A percentile compares a stretch with the other conserved stretches of the same genome.
phyloP scores from a whole-genome alignment of 2,329 filamentous ascomycete genomes.

The Diplodia corticola region DNA sequence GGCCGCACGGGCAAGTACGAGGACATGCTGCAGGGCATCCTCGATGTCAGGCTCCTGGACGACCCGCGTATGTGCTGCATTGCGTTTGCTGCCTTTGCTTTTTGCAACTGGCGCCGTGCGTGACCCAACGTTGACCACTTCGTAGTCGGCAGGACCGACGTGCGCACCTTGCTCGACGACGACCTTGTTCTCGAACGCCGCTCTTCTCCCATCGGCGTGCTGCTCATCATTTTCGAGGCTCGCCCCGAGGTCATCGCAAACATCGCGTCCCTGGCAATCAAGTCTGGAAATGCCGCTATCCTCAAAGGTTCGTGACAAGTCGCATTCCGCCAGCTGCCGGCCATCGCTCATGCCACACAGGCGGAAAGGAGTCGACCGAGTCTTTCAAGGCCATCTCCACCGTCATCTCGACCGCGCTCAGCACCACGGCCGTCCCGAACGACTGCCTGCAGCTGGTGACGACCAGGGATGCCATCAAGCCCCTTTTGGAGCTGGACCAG shows the following conservation, averaged over 20 bases:
- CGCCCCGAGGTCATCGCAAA: constrained; percentile 98
- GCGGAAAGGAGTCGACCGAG: constrained; percentile 91
- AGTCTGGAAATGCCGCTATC: constrained; percentile 95
- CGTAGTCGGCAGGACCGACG: constrained; percentile 77
- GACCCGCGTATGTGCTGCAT: constrained; percentile 71
- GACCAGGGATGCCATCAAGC: constrained; percentile 84
- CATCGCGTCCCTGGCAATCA: constrained; percentile 92
- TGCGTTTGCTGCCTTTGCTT: background rate
- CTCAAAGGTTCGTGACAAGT: constrained; percentile 67
- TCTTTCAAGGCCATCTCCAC: constrained; percentile 91
- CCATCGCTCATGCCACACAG: constrained; percentile 41
- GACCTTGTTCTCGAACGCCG: constrained; percentile 82
- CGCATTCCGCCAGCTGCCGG: background rate
- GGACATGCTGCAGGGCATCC: constrained; percentile 93
- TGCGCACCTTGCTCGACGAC: constrained; percentile 84
- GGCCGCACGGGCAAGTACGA: constrained; percentile 89
- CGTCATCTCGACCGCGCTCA: constrained; percentile 77
- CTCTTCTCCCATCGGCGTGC: constrained; percentile 92
- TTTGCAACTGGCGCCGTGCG: background rate
- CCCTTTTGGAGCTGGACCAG: constrained; percentile 80
- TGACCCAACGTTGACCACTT: constrained; percentile 10
- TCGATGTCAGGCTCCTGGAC: constrained; percentile 79
- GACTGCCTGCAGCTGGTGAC: constrained; percentile 91
- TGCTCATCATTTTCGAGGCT: constrained; percentile 97
- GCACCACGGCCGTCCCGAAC: constrained; percentile 73